A percentile compares a stretch with the other conserved stretches of the same genome.
Conservation (phyloP, 208 protist species). For the Trypanosomatidae sp. region DNA sequence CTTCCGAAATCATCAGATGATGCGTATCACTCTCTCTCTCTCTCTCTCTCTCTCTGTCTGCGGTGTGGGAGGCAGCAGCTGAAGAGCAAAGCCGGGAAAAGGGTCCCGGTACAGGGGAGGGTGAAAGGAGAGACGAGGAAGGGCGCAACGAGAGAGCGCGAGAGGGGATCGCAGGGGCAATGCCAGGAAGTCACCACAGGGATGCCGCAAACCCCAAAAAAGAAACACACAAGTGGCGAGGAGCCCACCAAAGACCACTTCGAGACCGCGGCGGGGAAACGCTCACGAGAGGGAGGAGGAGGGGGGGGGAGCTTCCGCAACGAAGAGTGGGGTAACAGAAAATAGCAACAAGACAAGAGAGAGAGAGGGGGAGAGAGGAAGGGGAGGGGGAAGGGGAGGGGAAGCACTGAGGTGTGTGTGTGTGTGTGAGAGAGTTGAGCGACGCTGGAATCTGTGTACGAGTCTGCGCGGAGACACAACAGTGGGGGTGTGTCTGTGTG, state of each 20-base stretch:
- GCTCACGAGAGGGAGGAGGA: not conserved
- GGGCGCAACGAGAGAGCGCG: not conserved
- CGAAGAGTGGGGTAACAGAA: not conserved
- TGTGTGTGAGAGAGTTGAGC: not conserved
- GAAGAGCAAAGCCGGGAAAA: not conserved
- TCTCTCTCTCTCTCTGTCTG: not conserved
- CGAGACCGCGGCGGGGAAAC: not conserved
- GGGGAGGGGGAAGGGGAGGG: too few relatives aligned
- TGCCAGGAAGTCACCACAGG: not conserved
- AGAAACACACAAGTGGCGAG: not conserved
- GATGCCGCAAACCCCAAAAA: not conserved
- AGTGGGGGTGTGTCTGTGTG: not conserved
- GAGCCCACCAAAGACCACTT: too few relatives aligned
- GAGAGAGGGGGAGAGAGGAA: not conserved
- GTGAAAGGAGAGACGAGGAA: not conserved
- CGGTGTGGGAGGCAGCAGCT: not conserved
- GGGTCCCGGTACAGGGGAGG: not conserved
- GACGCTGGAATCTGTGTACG: not conserved
- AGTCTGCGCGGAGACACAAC: not conserved
- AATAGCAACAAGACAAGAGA: not conserved
- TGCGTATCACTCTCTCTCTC: not conserved
- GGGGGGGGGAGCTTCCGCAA: not conserved
- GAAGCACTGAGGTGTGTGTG: not conserved
- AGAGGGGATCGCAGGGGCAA: not conserved
- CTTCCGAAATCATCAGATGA: constrained; percentile 37